phyloP scores from a whole-genome alignment of 495 filamentous ascomycete species.

The Penicillium diatomitis region DNA sequence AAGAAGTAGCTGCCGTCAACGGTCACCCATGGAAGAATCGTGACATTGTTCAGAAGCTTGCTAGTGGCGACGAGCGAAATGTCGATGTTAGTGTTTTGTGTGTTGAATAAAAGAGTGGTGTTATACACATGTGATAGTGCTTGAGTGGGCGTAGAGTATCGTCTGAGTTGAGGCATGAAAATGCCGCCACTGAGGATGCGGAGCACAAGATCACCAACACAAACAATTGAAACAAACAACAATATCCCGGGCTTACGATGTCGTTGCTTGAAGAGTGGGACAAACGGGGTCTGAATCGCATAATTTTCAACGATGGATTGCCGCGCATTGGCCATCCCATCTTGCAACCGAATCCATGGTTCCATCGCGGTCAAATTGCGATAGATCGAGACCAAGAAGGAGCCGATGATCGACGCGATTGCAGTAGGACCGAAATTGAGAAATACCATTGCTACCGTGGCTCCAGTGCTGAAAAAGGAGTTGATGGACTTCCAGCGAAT shows the following conservation, averaged over 20 bases:
- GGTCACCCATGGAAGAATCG: not conserved
- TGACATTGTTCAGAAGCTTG: slow-evolving; percentile 1
- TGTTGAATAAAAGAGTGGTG: not conserved
- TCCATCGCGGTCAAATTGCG: slow-evolving; percentile 15
- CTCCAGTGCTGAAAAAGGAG: not conserved
- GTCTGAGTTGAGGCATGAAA: slow-evolving; percentile 11
- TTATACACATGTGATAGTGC: slow-evolving; percentile 5
- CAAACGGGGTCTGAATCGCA: slow-evolving; percentile 6
- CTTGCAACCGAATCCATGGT: slow-evolving; percentile 14
- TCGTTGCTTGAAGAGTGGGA: not conserved
- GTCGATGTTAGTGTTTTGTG: not conserved
- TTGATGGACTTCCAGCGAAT: slow-evolving; percentile 8
- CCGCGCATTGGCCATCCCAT: slow-evolving; percentile 2
- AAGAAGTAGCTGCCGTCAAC: not conserved
- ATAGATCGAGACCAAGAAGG: slow-evolving; percentile 14
- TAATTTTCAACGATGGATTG: slow-evolving; percentile 12
- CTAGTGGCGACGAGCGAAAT: not conserved
- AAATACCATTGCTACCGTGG: slow-evolving; percentile 3
- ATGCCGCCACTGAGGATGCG: slow-evolving; percentile 14
- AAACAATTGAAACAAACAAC: slow-evolving; percentile 4
- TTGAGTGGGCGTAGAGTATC: not conserved
- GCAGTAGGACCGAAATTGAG: slow-evolving; percentile 14
- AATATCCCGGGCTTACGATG: slow-evolving; percentile 1
- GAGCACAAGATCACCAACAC: slow-evolving; percentile 8
- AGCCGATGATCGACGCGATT: slow-evolving; percentile 16